Evolutionary conservation across 1,139 yeast genomes (phyloP).

Genomic region (Blastobotrys aristatus): DNA sequence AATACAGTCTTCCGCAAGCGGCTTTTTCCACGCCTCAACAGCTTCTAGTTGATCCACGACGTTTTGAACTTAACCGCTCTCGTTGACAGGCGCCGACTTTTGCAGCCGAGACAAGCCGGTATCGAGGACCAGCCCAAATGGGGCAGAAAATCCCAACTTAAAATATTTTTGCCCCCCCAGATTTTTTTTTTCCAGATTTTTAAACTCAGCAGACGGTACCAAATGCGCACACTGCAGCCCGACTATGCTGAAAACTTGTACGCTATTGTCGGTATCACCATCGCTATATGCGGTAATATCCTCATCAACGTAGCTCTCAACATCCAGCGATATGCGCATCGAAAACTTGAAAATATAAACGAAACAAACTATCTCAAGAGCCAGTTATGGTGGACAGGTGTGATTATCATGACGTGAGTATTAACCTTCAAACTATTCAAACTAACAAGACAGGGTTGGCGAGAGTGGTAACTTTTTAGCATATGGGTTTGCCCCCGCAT

Average conservation of each 20-base stretch:
- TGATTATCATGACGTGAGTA: constrained; percentile 36
- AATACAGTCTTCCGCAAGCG: too few species aligned
- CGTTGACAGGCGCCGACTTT: too few species aligned
- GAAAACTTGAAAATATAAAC: neutral
- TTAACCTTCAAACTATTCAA: neutral
- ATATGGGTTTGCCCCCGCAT: constrained; percentile 44
- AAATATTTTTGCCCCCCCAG: neutral
- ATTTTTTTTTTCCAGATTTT: too few species aligned
- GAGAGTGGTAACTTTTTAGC: constrained; percentile 44
- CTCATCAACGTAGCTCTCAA: constrained; percentile 37
- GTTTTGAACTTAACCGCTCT: too few species aligned
- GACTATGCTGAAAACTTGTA: neutral
- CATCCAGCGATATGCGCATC: constrained; percentile 39
- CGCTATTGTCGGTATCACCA: constrained; percentile 29
- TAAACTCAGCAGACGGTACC: too few species aligned
- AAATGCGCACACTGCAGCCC: neutral
- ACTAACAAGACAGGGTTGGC: constrained; percentile 26
- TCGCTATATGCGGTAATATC: constrained; percentile 37
- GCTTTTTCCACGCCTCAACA: too few species aligned
- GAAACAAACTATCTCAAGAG: constrained; percentile 24
- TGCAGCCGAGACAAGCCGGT: too few species aligned
- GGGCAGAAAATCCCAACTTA: neutral
- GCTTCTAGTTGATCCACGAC: too few species aligned
- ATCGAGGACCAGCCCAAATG: neutral
- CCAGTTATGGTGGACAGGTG: constrained; percentile 40